A percentile compares a stretch with the other conserved stretches of the same genome.
phyloP scores from a whole-genome alignment of 2,329 filamentous ascomycete species.

The Aspergillus latus region DNA sequence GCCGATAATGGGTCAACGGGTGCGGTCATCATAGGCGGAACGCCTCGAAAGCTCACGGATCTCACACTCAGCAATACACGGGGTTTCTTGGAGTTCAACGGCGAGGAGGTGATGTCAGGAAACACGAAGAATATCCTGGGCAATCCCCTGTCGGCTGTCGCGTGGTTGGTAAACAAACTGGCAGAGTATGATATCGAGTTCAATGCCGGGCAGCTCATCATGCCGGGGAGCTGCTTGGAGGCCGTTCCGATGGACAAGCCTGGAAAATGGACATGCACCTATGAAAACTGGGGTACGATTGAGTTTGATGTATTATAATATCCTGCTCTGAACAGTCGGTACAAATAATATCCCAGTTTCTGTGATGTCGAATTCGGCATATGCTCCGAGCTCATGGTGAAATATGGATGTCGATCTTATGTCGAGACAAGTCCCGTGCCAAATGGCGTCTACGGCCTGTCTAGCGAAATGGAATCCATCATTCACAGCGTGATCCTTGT shows the following conservation, averaged over 20 bases:
- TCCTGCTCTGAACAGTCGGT: not conserved
- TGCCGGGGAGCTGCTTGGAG: conserved; percentile 21
- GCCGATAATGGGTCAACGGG: conserved; percentile 22
- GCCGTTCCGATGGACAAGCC: conserved; percentile 16
- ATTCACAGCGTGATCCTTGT: too few species aligned
- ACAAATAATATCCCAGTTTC: not conserved
- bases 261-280: conserved; percentile 20
- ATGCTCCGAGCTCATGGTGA: not conserved
- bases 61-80: conserved; percentile 17
- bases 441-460: too few species aligned
- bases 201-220: conserved; percentile 17
- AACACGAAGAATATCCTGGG: conserved; percentile 22
- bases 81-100: conserved; percentile 16
- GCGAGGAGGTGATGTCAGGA: conserved; percentile 19
- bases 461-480: too few species aligned
- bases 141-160: conserved; percentile 18
- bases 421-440: too few species aligned
- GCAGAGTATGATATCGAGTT: conserved; percentile 20
- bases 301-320: conserved; percentile 17
- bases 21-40: conserved; percentile 19
- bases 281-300: conserved; percentile 21
- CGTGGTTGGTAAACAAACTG: conserved; percentile 20
- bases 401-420: too few species aligned
- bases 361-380: not conserved
- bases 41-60: conserved; percentile 17